phyloP scores from a whole-genome alignment of 1,139 yeast genomes.

The Zhuliangozyma parablackwelliae region DNA sequence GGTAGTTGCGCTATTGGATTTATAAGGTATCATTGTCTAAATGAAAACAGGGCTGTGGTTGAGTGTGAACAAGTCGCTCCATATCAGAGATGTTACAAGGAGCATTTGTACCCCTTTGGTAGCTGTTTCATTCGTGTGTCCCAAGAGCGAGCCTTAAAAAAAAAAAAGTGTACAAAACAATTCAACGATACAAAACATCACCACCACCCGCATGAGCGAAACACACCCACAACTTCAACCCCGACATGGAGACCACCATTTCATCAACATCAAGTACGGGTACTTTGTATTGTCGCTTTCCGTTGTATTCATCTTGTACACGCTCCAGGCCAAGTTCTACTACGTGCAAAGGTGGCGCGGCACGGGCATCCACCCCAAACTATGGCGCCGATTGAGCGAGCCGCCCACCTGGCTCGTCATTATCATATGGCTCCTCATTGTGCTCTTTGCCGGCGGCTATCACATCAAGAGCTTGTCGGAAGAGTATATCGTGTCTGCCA shows the following conservation, averaged over 20 bases:
- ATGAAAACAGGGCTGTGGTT: too few species aligned
- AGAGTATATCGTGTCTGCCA: constrained; percentile 20
- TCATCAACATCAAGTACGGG: constrained; percentile 46
- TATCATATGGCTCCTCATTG: constrained; percentile 27
- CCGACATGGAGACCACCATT: constrained; percentile 29
- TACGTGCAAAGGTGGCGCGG: constrained; percentile 18
- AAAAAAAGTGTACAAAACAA: not conserved
- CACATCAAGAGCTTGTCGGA: constrained; percentile 19
- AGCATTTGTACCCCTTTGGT: too few species aligned
- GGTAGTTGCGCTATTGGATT: too few species aligned
- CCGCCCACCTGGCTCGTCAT: constrained; percentile 26
- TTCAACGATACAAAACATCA: not conserved
- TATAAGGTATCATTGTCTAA: too few species aligned
- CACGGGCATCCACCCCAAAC: constrained; percentile 16
- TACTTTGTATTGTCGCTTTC: constrained; percentile 37
- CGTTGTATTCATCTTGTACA: constrained; percentile 17
- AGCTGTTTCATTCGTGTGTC: not conserved
- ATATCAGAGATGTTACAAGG: too few species aligned
- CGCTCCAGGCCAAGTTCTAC: constrained; percentile 4
- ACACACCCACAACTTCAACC: constrained; percentile 2
- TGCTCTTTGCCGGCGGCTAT: constrained; percentile 17
- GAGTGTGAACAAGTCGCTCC: too few species aligned
- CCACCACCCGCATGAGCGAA: too few species aligned
- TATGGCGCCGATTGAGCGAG: constrained; percentile 13
- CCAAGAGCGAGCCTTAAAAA: not conserved